A percentile compares a stretch with the other conserved stretches of the same genome.
These are phyloP conservation scores for Drechslerella dactyloides DNA, from an alignment of 2,329 filamentous ascomycete species.

Conservation along the genomic window DNA sequence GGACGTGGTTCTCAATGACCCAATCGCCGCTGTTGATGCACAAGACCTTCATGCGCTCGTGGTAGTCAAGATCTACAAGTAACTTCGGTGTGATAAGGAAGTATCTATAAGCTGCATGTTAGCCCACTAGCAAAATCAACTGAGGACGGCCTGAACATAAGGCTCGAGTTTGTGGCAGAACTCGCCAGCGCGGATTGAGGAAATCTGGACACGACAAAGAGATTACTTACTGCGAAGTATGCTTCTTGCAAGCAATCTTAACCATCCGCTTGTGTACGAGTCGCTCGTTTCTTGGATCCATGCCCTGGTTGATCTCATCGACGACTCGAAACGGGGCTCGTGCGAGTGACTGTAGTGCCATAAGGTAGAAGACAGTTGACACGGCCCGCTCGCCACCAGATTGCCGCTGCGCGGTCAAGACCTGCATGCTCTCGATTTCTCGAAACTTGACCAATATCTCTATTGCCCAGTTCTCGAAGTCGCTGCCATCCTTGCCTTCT, in stretches of 20 bases:
- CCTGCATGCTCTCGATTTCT: slow-evolving; percentile 81
- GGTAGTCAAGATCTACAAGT: slow-evolving; percentile 81
- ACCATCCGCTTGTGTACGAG: slow-evolving; percentile 99
- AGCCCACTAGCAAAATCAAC: not conserved
- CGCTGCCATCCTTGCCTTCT: slow-evolving; percentile 69
- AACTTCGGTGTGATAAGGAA: slow-evolving; percentile 98
- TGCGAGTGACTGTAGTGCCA: slow-evolving; percentile 93
- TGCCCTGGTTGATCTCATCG: slow-evolving; percentile 99
- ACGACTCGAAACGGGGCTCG: slow-evolving; percentile 96
- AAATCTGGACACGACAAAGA: no score
- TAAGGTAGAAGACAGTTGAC: slow-evolving; percentile 97
- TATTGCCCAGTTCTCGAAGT: slow-evolving; percentile 88
- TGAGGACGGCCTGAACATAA: no score
- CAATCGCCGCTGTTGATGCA: slow-evolving; percentile 88
- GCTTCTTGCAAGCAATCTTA: slow-evolving; percentile 87
- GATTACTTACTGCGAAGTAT: slow-evolving; percentile 65
- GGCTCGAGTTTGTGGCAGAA: no score
- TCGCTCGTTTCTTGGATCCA: slow-evolving; percentile 97
- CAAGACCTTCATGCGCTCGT: slow-evolving; percentile 87
- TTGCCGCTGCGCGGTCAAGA: slow-evolving; percentile 89
- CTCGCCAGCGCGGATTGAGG: no score
- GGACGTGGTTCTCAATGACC: slow-evolving; percentile 57
- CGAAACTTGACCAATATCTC: slow-evolving; percentile 95
- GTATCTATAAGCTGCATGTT: slow-evolving; percentile 63
- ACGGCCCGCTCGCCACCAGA: slow-evolving; percentile 96